These are phyloP conservation scores for Vicia villosa DNA, from an alignment of 306 rosid species.

Conservation along the genomic window DNA sequence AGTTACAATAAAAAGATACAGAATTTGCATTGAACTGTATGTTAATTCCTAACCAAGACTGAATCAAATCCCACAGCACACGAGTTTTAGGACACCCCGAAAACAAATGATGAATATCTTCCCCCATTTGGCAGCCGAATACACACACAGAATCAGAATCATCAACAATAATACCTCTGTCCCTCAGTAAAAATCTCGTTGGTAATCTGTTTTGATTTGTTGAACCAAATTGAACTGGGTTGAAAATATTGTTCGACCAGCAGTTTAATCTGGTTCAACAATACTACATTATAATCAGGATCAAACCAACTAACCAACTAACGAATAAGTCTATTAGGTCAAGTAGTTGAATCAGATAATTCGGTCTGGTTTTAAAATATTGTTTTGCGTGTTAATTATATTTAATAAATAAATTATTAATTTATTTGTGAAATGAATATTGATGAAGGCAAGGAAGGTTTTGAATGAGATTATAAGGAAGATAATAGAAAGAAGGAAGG, in stretches of 20 bases:
- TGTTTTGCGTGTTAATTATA: background rate
- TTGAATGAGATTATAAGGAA: constrained; percentile 58
- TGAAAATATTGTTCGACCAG: background rate
- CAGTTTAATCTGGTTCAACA: background rate
- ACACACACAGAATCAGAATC: too few relatives aligned
- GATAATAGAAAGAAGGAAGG: constrained; percentile 63
- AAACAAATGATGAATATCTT: too few relatives aligned
- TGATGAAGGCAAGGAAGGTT: constrained; percentile 73
- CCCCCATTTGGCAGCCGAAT: too few relatives aligned
- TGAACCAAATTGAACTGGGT: background rate
- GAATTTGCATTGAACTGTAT: too few relatives aligned
- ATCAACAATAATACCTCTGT: too few relatives aligned
- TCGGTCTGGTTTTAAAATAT: background rate
- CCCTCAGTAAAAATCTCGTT: too few relatives aligned
- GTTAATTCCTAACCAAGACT: too few relatives aligned
- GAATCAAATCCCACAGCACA: too few relatives aligned
- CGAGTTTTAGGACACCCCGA: too few relatives aligned
- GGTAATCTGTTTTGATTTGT: too few relatives aligned
- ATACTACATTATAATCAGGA: background rate
- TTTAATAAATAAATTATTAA: background rate
- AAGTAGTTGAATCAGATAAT: background rate
- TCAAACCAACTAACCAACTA: background rate
- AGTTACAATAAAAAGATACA: too few relatives aligned
- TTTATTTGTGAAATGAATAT: background rate
- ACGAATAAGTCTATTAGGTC: background rate